phyloP scores from a whole-genome alignment of 805 yeast genomes.

The Suhomyces tanzawaensis region DNA sequence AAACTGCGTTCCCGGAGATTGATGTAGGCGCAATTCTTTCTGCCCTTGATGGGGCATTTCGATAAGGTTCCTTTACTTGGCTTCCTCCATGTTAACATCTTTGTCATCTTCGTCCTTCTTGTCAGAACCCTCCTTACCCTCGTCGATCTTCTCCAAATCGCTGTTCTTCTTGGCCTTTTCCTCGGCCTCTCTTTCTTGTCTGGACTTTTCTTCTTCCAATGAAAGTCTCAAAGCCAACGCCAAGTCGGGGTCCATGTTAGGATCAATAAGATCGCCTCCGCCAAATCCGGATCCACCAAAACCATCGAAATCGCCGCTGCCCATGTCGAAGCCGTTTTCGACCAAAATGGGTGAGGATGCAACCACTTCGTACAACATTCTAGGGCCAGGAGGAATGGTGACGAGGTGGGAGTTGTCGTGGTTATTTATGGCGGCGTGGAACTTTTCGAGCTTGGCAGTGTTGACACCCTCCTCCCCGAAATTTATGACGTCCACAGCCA shows the following conservation, averaged over 20 bases:
- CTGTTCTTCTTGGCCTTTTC: conserved; percentile 26
- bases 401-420: conserved; percentile 80
- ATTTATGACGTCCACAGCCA: conserved; percentile 85
- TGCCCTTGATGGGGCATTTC: no score
- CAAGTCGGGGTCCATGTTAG: conserved; percentile 93
- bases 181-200: conserved; percentile 74
- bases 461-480: conserved; percentile 87
- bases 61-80: conserved; percentile 6
- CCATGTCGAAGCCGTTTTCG: conserved; percentile 57
- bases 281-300: conserved; percentile 37
- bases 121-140: conserved; percentile 20
- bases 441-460: conserved; percentile 74
- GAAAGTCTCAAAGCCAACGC: conserved; percentile 94
- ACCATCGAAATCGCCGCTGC: conserved; percentile 44
- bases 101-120: conserved; percentile 20
- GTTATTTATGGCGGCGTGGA: conserved; percentile 68
- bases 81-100: conserved; percentile 11
- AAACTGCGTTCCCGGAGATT: no score
- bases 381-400: conserved; percentile 85
- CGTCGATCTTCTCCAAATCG: conserved; percentile 35
- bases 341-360: conserved; percentile 71
- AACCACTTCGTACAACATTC: conserved; percentile 76
- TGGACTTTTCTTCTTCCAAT: conserved; percentile 87
- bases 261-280: conserved; percentile 53
- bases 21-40: no score